A percentile compares a stretch with the other conserved stretches of the same genome.
phyloP scores from a whole-genome alignment of 1,284 basidiomycete genomes.

The Ustilago shanxiensis region DNA sequence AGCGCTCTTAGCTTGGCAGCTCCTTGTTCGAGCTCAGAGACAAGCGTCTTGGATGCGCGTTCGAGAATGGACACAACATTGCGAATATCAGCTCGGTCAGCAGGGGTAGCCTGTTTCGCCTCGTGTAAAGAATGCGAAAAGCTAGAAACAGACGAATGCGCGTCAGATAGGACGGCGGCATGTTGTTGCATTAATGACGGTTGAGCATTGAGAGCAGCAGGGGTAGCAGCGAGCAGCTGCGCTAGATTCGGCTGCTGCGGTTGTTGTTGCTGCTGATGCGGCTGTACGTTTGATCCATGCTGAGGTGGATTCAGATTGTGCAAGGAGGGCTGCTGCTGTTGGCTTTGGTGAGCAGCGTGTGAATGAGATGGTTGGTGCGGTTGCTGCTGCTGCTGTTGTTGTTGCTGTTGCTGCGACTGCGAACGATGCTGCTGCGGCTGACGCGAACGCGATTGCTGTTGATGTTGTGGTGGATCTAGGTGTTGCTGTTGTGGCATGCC shows the following conservation, averaged over 20 bases:
- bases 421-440: conserved; percentile 28
- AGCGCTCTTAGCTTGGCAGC: conserved; percentile 35
- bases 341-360: conserved; percentile 8
- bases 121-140: conserved; percentile 36
- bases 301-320: conserved; percentile 19
- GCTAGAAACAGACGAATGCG: conserved; percentile 31
- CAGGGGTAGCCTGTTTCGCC: conserved; percentile 34
- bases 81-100: conserved; percentile 40
- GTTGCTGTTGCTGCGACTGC: conserved; percentile 18
- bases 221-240: conserved; percentile 25
- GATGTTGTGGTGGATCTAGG: background rate
- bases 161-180: conserved; percentile 33
- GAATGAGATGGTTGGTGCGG: conserved; percentile 8
- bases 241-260: conserved; percentile 26
- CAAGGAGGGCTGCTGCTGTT: conserved; percentile 12
- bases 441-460: conserved; percentile 19
- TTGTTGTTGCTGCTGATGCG: conserved; percentile 6
- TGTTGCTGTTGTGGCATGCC: conserved; percentile 14
- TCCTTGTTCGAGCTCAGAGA: conserved; percentile 38
- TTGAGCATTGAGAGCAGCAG: conserved; percentile 10
- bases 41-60: conserved; percentile 31
- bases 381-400: conserved; percentile 17
- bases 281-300: conserved; percentile 10
- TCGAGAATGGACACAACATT: conserved; percentile 38
- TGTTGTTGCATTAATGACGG: conserved; percentile 38